A percentile compares a stretch with the other conserved stretches of the same genome.
These are phyloP conservation scores for Colletotrichum shisoi DNA, from an alignment of 2,329 filamentous ascomycete genomes.

Conservation along the genomic window DNA sequence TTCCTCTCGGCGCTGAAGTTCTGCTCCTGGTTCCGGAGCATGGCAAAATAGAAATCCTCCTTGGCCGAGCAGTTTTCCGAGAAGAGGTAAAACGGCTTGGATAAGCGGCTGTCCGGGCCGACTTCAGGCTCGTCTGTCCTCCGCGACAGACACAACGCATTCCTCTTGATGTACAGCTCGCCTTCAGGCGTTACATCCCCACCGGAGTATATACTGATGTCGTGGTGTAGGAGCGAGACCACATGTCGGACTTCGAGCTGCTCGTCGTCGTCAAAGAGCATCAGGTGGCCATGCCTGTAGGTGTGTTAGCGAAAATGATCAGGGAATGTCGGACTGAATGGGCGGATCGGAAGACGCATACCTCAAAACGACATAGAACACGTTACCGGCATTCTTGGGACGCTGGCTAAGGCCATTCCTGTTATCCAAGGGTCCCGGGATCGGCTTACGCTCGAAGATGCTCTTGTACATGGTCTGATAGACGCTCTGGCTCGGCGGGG, in stretches of 20 bases:
- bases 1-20: slow-evolving; percentile 63
- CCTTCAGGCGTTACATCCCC: slow-evolving; percentile 82
- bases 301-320: slow-evolving; percentile 27
- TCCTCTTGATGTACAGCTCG: slow-evolving; percentile 94
- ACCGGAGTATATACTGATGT: slow-evolving; percentile 84
- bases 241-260: slow-evolving; percentile 97
- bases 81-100: slow-evolving; percentile 92
- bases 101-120: slow-evolving; percentile 63
- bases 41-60: slow-evolving; percentile 96
- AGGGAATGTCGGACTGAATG: neutral
- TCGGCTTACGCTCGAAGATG: slow-evolving; percentile 83
- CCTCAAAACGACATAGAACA: slow-evolving; percentile 92
- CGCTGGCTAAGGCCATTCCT: slow-evolving; percentile 59
- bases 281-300: slow-evolving; percentile 87
- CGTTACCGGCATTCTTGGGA: slow-evolving; percentile 76
- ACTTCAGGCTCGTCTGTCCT: slow-evolving; percentile 64
- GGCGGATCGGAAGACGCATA: slow-evolving; percentile 51
- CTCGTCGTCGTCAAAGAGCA: slow-evolving; percentile 96
- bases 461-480: slow-evolving; percentile 98
- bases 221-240: slow-evolving; percentile 88
- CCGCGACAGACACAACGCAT: slow-evolving; percentile 82
- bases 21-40: slow-evolving; percentile 84
- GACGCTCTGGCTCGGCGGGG: slow-evolving; percentile 86
- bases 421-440: slow-evolving; percentile 57
- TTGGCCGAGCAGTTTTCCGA: slow-evolving; percentile 96